Evolutionary conservation across 2,329 filamentous ascomycete species (phyloP).

Genomic region (Stachybotrys chartarum): DNA sequence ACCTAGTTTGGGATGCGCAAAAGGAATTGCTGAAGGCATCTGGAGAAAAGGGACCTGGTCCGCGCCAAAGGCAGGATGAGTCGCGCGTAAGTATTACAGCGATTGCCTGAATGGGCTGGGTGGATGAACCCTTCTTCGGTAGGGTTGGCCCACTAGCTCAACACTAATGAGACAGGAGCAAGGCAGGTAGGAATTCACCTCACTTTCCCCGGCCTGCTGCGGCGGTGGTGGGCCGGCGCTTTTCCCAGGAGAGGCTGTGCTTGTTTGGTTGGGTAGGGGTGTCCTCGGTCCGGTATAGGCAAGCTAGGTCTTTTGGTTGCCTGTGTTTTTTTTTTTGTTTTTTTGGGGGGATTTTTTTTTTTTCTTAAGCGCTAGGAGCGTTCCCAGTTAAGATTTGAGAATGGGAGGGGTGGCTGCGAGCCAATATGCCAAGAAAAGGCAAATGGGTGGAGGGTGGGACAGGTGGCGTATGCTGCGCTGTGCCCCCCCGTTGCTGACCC

Average conservation of each 20-base stretch:
- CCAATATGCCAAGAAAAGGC: neutral
- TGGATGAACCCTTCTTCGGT: neutral
- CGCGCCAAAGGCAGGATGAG: neutral
- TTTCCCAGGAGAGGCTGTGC: neutral
- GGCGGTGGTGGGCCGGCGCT: neutral
- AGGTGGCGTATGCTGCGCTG: no score
- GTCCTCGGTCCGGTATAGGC: no score
- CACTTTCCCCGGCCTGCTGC: neutral
- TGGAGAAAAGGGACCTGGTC: constrained; percentile 9
- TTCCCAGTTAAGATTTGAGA: neutral
- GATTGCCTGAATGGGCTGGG: no score
- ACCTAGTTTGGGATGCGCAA: constrained; percentile 15
- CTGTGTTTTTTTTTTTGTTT: neutral
- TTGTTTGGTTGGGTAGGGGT: neutral
- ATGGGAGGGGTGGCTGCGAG: neutral
- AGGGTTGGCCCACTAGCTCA: neutral
- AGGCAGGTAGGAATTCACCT: neutral
- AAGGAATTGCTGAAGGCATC: constrained; percentile 21
- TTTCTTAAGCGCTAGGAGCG: neutral
- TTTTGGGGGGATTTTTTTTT: neutral
- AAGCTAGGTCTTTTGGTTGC: neutral
- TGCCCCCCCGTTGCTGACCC: no score
- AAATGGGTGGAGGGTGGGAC: no score
- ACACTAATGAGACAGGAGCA: neutral
- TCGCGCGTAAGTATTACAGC: no score